These are phyloP conservation scores for Penicillium subrubescens DNA, from an alignment of 495 filamentous ascomycete species.

Conservation along the genomic window DNA sequence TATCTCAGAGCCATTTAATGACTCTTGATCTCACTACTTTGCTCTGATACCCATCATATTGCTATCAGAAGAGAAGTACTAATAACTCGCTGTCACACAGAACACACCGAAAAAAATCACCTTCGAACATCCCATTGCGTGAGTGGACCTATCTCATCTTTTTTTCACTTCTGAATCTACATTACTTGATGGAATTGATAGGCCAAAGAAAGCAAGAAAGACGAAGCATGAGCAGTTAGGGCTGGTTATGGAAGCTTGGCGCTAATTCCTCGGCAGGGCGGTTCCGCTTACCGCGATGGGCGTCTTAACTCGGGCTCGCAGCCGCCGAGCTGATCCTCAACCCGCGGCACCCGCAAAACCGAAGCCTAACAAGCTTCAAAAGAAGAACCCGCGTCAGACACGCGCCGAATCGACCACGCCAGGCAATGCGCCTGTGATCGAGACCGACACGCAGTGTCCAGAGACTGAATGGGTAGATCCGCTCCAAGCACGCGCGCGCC, in stretches of 20 bases:
- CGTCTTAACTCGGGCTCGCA: slow-evolving; percentile 19
- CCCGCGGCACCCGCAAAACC: slow-evolving; percentile 14
- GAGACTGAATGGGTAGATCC: slow-evolving; percentile 17
- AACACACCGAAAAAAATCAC: background rate
- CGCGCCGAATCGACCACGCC: slow-evolving; percentile 10
- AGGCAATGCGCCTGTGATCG: slow-evolving; percentile 14
- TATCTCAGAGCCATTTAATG: background rate
- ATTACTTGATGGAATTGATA: background rate
- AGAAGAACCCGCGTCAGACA: slow-evolving; percentile 19
- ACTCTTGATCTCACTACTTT: background rate
- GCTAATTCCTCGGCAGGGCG: slow-evolving; percentile 29
- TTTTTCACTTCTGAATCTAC: background rate
- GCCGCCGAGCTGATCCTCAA: slow-evolving; percentile 19
- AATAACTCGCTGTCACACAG: background rate
- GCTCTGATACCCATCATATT: slow-evolving; percentile 1
- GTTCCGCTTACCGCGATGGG: slow-evolving; percentile 30
- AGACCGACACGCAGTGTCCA: slow-evolving; percentile 4
- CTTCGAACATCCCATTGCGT: background rate
- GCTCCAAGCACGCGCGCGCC: slow-evolving; percentile 16
- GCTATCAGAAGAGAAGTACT: background rate
- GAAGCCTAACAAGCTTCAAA: slow-evolving; percentile 19
- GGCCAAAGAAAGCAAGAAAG: background rate
- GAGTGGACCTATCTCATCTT: background rate
- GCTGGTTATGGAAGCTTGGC: slow-evolving; percentile 16
- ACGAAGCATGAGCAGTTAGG: slow-evolving; percentile 20